Percentiles rank a stretch among this genome's conserved stretches.
Evolutionary conservation across 106 monocot species (phyloP).

Genomic region (Hemerocallis citrina): DNA sequence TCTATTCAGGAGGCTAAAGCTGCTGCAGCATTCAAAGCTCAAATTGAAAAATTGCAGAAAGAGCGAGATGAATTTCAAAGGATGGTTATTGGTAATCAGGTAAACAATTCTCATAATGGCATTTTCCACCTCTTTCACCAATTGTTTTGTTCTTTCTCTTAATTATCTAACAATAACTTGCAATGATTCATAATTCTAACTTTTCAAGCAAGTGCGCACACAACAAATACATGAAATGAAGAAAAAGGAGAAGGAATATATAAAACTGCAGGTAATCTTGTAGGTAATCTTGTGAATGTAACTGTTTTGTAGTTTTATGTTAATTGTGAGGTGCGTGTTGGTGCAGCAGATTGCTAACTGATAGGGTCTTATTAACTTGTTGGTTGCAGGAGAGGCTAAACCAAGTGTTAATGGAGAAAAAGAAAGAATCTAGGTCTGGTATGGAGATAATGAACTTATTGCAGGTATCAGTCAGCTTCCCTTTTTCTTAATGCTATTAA

Average conservation of each 20-base stretch:
- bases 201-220: conserved; percentile 86
- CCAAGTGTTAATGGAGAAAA: conserved; percentile 98
- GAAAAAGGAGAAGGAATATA: conserved; percentile 98
- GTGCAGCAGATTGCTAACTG: conserved; percentile 1
- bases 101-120: conserved; percentile 4
- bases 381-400: conserved; percentile 81
- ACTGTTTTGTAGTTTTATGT: neutral
- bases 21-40: conserved; percentile 71
- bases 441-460: conserved; percentile 99
- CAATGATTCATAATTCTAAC: neutral
- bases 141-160: neutral
- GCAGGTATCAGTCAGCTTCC: conserved; percentile 46
- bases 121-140: neutral
- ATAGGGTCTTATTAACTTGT: neutral
- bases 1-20: conserved; percentile 79
- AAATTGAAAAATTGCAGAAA: conserved; percentile 93
- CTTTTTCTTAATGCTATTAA: neutral
- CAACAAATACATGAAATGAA: conserved; percentile 99
- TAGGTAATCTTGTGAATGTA: neutral
- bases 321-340: neutral
- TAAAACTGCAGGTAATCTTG: conserved; percentile 83
- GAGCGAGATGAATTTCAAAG: conserved; percentile 98
- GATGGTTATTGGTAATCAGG: conserved; percentile 99
- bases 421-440: conserved; percentile 95
- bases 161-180: conserved; percentile 1